Base-by-base conservation (phyloP, 2,329 filamentous ascomycete species). In the Botrytis sinoallii region DNA sequence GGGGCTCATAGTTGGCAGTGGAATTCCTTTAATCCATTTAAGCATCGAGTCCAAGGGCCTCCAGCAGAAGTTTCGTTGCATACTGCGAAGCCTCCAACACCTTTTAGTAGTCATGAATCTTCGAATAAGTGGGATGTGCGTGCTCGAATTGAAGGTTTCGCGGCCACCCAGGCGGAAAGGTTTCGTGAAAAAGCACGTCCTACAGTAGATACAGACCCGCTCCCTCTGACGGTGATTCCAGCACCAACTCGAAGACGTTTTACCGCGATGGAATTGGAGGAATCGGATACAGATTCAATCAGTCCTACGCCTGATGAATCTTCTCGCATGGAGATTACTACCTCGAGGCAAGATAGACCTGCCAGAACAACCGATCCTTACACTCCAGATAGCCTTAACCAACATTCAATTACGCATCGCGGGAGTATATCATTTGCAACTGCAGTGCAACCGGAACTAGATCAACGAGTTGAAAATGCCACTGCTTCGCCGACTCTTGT, bases 181-280 rank as follows among this genome's bases (percentile, higher is more conserved):
- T 80, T 91, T 9, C 84, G 88, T 16, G 89, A 91, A 72, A 85
- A 83, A 73, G 84, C 89, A 65, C 84, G 86, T 18, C 85, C 88
- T 16, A 86, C 85, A 0, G 84, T 86, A 0, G 85, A 88, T 76
- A 88, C 86, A 2, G 86, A 87, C 32, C 86, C 85, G 74, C 82
- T 91, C 29, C 88, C 89, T 1, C 85, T 89, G 1, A 88, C 85
- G 29, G 85, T 90, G 12, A 90, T 91, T 22, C 89, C 89, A 4
- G 88, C 89, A 0, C 89, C 89, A 29, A 85, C 86, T 52, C 85
- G 89, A n/a, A 83, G 85, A 73, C 88, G 88, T 0, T 86, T 88
- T 65, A 80, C 90, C 6, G 85, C 86, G n/a, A 85, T 86, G 71
- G 83, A 90, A 12, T 81, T 89, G 3, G 87, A 89, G 74, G 88